Base-by-base conservation (phyloP, 768 basidiomycete genomes). In the Kwoniella pini region DNA sequence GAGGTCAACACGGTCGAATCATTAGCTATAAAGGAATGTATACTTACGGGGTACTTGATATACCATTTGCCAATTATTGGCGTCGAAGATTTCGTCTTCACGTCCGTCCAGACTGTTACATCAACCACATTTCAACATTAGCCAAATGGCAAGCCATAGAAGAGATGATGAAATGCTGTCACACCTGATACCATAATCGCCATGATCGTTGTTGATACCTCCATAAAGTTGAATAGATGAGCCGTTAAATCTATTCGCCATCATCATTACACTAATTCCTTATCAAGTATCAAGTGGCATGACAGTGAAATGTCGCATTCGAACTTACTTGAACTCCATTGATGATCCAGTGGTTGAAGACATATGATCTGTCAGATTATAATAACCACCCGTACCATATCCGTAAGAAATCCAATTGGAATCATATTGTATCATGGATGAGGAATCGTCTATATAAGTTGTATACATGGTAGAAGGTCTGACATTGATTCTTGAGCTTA, bases 371-470 rank as follows among this genome's bases (percentile, higher is more conserved):
- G 55, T 57, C 43, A 46, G 30, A 39, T 42, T 42, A 13, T 57
- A 57, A 24, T 46, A 49, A 3, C 55, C 55, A 12, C 55, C 55
- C 21, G 55, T 57, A 17, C 55, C 55, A 17, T 44, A 46, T 5
- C 55, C 55, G 26, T 46, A 57, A 0, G 55, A 36, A 9, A 46
- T 30, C 54, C 60, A 55, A 15, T 36, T 45, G 7, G 62, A 56
- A n/a, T 40, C 51, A 31, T 67, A 72, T 1, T n/a, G 24, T 51
- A 67, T 53, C 5, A 17, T 28, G 4, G 57, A 28, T 6, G 64
- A 61, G 4, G 57, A 26, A 36, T 72, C 69, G 51, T 72, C 71
- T 21, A 64, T 51, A 22, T 46, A 59, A 5, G 58, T 70, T 1
- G 67, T 46, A 31, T 60, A 63, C 40, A 54, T 36, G 2, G 33